phyloP scores from a whole-genome alignment of 768 basidiomycete genomes.

The Lactarius akahatsu region DNA sequence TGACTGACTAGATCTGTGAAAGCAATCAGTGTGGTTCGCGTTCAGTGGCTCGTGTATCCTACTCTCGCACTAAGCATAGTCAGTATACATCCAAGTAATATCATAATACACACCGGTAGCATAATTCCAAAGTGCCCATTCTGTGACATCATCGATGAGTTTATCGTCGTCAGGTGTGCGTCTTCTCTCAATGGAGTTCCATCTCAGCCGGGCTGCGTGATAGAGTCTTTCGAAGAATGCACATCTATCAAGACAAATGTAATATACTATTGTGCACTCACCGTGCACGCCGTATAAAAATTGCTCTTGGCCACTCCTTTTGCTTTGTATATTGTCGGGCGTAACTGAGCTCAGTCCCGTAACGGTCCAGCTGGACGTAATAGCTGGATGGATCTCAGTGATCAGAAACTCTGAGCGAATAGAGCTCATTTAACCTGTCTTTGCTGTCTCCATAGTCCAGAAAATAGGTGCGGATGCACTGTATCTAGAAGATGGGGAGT shows the following conservation, averaged over 20 bases:
- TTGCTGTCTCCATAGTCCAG: conserved; percentile 73
- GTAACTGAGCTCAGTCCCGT: conserved; percentile 60
- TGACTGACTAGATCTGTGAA: conserved; percentile 41
- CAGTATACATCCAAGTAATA: conserved; percentile 2
- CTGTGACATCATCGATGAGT: conserved; percentile 67
- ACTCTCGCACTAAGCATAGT: conserved; percentile 35
- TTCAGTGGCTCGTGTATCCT: conserved; percentile 23
- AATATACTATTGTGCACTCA: conserved; percentile 32
- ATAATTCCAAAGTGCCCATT: conserved; percentile 81
- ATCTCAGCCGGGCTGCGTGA: conserved; percentile 63
- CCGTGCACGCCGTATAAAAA: conserved; percentile 67
- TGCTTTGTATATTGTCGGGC: conserved; percentile 68
- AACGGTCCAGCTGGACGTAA: conserved; percentile 55
- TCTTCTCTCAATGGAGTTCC: conserved; percentile 71
- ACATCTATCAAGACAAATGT: not conserved
- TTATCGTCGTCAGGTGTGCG: conserved; percentile 58
- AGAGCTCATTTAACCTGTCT: conserved; percentile 45
- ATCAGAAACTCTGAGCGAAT: conserved; percentile 21
- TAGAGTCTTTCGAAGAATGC: conserved; percentile 45
- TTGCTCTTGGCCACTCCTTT: conserved; percentile 73
- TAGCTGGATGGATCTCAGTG: conserved; percentile 42
- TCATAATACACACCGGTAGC: conserved; percentile 41
- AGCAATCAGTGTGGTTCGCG: conserved; percentile 11
- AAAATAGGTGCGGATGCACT: conserved; percentile 68
- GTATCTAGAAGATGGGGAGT: conserved; percentile 43